Evolutionary conservation across 2,329 filamentous ascomycete genomes (phyloP).

Genomic region (Fusarium goolgardi): DNA sequence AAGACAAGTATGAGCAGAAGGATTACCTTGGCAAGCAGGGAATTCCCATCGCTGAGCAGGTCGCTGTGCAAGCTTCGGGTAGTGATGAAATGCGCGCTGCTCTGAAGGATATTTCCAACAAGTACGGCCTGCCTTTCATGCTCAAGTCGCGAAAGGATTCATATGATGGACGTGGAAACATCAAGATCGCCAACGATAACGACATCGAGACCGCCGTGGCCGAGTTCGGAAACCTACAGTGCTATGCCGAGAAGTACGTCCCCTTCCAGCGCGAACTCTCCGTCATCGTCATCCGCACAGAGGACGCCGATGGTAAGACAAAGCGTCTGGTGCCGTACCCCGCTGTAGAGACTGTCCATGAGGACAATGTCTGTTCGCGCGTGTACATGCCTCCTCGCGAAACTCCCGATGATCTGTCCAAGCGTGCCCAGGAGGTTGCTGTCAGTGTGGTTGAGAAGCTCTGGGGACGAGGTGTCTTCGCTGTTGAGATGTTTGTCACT

Average conservation of each 20-base stretch:
- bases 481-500: conserved; percentile 94
- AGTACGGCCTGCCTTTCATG: conserved; percentile 88
- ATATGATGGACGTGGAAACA: conserved; percentile 86
- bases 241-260: conserved; percentile 93
- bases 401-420: conserved; percentile 82
- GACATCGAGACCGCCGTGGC: conserved; percentile 73
- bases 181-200: conserved; percentile 58
- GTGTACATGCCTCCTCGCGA: conserved; percentile 86
- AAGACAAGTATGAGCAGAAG: conserved; percentile 95
- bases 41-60: conserved; percentile 78
- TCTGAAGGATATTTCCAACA: conserved; percentile 70
- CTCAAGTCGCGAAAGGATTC: conserved; percentile 90
- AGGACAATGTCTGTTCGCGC: conserved; percentile 94
- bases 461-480: conserved; percentile 91
- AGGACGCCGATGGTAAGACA: conserved; percentile 68
- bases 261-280: conserved; percentile 88
- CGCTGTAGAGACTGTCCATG: conserved; percentile 92
- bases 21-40: conserved; percentile 75
- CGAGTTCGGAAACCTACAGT: conserved; percentile 74
- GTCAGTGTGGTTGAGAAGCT: conserved; percentile 76
- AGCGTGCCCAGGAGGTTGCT: conserved; percentile 56
- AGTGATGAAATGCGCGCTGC: conserved; percentile 68
- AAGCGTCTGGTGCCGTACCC: conserved; percentile 77
- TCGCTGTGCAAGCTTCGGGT: conserved; percentile 66
- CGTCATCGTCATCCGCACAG: conserved; percentile 93